Percentiles rank a stretch among this genome's conserved stretches.
Conservation (phyloP, 352 stramenopile genomes). For the Globisporangium iwayamae region DNA sequence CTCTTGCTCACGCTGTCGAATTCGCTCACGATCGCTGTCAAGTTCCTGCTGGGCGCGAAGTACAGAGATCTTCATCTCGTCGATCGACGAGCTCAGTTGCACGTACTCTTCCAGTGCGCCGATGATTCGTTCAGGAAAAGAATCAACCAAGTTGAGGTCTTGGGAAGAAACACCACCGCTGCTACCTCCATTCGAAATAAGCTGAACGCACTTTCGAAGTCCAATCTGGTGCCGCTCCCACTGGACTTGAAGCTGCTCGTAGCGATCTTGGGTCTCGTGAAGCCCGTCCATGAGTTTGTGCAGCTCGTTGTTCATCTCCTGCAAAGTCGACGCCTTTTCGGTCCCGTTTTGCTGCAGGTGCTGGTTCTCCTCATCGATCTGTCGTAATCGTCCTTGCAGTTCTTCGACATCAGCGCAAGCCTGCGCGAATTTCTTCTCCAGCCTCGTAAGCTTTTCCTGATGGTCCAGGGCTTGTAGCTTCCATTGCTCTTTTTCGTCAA, state of each 20-base stretch:
- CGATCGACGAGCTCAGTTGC: conserved; percentile 21
- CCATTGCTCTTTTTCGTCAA: conserved; percentile 24
- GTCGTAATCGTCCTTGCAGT: conserved; percentile 28
- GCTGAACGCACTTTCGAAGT: conserved; percentile 27
- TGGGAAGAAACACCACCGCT: background rate
- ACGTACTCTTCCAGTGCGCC: conserved; percentile 21
- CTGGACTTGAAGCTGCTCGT: conserved; percentile 32
- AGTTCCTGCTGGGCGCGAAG: conserved; percentile 46
- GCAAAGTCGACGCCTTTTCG: conserved; percentile 45
- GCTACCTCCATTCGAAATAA: conserved; percentile 16
- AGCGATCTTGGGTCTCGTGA: conserved; percentile 23
- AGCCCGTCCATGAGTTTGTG: conserved; percentile 32
- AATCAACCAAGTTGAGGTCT: conserved; percentile 5
- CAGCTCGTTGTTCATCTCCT: conserved; percentile 61
- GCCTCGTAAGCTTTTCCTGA: conserved; percentile 19
- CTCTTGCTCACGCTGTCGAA: conserved; percentile 41
- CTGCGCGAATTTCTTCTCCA: conserved; percentile 17
- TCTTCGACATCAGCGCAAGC: conserved; percentile 27
- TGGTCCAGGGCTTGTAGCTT: conserved; percentile 15
- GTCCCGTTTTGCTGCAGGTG: conserved; percentile 40
- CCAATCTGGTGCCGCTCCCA: conserved; percentile 26
- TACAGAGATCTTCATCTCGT: conserved; percentile 48
- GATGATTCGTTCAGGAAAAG: conserved; percentile 21
- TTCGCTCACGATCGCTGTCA: conserved; percentile 35
- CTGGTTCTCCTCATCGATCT: conserved; percentile 37